These are phyloP conservation scores for Rhizomucor pusillus DNA, from an alignment of 371 early-diverging fungal genomes.

Conservation along the genomic window DNA sequence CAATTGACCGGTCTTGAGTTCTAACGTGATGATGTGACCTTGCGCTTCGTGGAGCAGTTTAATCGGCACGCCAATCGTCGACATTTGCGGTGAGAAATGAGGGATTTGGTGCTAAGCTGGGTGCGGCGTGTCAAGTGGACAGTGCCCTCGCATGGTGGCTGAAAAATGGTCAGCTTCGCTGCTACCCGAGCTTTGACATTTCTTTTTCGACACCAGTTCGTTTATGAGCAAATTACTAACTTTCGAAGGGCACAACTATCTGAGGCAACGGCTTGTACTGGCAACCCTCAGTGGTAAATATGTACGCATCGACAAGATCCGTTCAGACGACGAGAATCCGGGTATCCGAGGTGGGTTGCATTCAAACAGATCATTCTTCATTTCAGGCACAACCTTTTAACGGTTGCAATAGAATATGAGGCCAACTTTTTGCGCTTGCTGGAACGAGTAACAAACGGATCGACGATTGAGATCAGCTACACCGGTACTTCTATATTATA, in stretches of 20 bases:
- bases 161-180: too few relatives aligned
- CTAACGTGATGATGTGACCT: conserved; percentile 94
- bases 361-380: neutral
- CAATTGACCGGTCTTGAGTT: conserved; percentile 90
- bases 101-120: too few relatives aligned
- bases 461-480: conserved; percentile 87
- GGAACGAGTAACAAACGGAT: conserved; percentile 93
- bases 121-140: too few relatives aligned
- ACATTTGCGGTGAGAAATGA: neutral
- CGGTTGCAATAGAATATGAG: conserved; percentile 74
- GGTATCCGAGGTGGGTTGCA: conserved; percentile 71
- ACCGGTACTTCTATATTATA: conserved; percentile 89
- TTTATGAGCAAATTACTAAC: conserved; percentile 46
- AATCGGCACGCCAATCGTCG: conserved; percentile 87
- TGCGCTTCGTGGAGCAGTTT: conserved; percentile 97
- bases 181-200: too few relatives aligned
- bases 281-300: conserved; percentile 84
- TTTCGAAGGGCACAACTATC: conserved; percentile 76
- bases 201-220: too few relatives aligned
- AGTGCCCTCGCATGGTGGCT: too few relatives aligned
- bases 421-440: conserved; percentile 82
- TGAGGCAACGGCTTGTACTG: conserved; percentile 89
- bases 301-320: conserved; percentile 88
- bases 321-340: conserved; percentile 82
- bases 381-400: neutral